These are phyloP conservation scores for Fusarium sp. DNA, from an alignment of 2,329 filamentous ascomycete genomes.

Conservation along the genomic window DNA sequence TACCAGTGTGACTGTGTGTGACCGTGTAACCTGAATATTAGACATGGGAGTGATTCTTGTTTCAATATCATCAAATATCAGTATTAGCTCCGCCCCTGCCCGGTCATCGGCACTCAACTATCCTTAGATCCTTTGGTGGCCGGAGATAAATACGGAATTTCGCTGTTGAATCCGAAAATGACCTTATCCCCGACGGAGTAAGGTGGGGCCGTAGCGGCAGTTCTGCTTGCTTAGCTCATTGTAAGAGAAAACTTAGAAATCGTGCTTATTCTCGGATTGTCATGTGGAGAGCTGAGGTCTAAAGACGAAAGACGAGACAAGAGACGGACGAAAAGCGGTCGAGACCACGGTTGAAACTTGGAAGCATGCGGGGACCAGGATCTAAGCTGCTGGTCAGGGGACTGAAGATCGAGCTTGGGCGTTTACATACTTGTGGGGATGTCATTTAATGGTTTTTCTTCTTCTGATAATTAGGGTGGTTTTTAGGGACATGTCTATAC, in stretches of 20 bases:
- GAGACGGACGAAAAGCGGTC: constrained; percentile 8
- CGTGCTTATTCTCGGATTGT: no score
- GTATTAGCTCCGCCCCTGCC: not conserved
- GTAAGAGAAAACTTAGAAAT: no score
- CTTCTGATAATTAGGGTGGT: no score
- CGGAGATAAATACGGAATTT: constrained; percentile 31
- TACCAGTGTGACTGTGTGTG: not conserved
- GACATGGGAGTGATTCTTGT: constrained; percentile 1
- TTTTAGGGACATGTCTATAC: not conserved
- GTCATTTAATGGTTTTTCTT: not conserved
- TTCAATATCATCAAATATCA: not conserved
- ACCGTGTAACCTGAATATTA: constrained; percentile 5
- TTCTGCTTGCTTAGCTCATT: no score
- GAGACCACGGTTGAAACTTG: constrained; percentile 18
- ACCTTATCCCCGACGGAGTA: not conserved
- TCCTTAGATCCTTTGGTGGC: not conserved
- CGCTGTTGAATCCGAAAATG: constrained; percentile 23
- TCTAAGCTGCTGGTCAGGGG: constrained; percentile 20
- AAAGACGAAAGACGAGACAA: not conserved
- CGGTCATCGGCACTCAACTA: constrained; percentile 20
- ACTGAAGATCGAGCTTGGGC: constrained; percentile 23
- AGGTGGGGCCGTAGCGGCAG: not conserved
- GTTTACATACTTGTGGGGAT: constrained; percentile 24
- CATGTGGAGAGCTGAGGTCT: no score
- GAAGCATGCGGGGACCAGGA: constrained; percentile 24